Base-by-base conservation (phyloP, 192 early-diverging fungal genomes). In the Chytriomyces confervae region DNA sequence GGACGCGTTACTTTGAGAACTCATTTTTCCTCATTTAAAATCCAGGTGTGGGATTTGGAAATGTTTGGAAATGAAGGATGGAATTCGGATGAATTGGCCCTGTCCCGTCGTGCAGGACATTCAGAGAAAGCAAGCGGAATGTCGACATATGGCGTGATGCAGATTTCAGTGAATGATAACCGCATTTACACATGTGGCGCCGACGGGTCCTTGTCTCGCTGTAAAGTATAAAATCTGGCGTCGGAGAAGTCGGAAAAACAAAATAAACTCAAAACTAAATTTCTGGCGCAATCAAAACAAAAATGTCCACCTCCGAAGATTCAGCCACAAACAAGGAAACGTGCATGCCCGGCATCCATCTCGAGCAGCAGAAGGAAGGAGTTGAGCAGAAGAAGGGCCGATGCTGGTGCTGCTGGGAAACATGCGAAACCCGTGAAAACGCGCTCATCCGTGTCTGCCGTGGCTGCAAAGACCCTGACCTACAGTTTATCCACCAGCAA, bases 81-180 rank as follows among this genome's bases (percentile, higher is more conserved):
- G 88, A 50, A 87, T 84, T 72, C 73, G 85, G 46, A 88, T 86
- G 82, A 77, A 85, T 66, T 62, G 79, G 23, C 85, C 82, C 47
- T 83, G 77, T 36, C 86, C 85, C 76, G 86, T 61, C 72, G 62
- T 5, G 72, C 72, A 8, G 72, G 72, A 0, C 72, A 74, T 13
- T 74, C 72, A 5, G 72, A 74, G n/a, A 77, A 27, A 66, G 76
- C 29, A 76, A 77, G 80, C 11, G 82, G 75, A 81, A 74, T 88
- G 60, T 85, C 88, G 45, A 80, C 89, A 0, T 93, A 89, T 80
- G 91, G 91, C 11, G 87, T 93, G 0, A 89, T 90, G 47, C 87
- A 93, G 70, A 86, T 91, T 69, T 76, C 81, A 62, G 86, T 87
- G 8, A 80, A 86, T 5, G 79, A 85, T 45, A 83, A 84, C 76